Percentiles rank a stretch among this genome's conserved stretches.
phyloP scores from a whole-genome alignment of 1,284 basidiomycete species.

The Ustilago esculenta region DNA sequence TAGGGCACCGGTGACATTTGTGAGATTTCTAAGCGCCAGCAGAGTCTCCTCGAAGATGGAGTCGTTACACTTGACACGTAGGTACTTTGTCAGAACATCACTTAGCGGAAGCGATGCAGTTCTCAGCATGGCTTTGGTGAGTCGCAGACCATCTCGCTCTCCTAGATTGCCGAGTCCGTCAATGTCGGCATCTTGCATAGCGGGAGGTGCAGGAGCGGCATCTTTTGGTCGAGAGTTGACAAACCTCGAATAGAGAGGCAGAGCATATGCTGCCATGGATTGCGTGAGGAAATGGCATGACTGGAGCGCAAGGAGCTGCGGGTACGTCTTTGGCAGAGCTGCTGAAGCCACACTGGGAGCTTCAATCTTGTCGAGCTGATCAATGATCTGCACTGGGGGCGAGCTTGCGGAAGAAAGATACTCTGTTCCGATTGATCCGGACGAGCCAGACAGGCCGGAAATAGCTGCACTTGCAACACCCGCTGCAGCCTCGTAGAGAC shows the following conservation, averaged over 20 bases:
- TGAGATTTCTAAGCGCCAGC: slow-evolving; percentile 82
- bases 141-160: slow-evolving; percentile 70
- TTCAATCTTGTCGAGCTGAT: slow-evolving; percentile 75
- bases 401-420: slow-evolving; percentile 45
- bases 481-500: slow-evolving; percentile 60
- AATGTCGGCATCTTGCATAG: slow-evolving; percentile 68
- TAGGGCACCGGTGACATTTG: slow-evolving; percentile 88
- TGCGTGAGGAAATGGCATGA: slow-evolving; percentile 87
- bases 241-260: slow-evolving; percentile 74
- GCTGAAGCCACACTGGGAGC: slow-evolving; percentile 85
- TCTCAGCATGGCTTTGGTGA: slow-evolving; percentile 80
- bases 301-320: slow-evolving; percentile 89
- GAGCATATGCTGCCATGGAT: slow-evolving; percentile 79
- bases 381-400: slow-evolving; percentile 60
- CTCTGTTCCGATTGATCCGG: slow-evolving; percentile 38
- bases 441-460: slow-evolving; percentile 40
- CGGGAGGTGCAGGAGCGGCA: slow-evolving; percentile 70
- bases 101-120: slow-evolving; percentile 88
- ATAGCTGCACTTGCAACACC: slow-evolving; percentile 58
- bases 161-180: slow-evolving; percentile 12
- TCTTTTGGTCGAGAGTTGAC: slow-evolving; percentile 67
- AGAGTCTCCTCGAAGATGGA: slow-evolving; percentile 86
- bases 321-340: slow-evolving; percentile 73
- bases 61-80: slow-evolving; percentile 87
- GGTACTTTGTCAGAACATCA: slow-evolving; percentile 85